Conservation (phyloP, 2,329 filamentous ascomycete genomes). For the Diaporthe citrichinensis region DNA sequence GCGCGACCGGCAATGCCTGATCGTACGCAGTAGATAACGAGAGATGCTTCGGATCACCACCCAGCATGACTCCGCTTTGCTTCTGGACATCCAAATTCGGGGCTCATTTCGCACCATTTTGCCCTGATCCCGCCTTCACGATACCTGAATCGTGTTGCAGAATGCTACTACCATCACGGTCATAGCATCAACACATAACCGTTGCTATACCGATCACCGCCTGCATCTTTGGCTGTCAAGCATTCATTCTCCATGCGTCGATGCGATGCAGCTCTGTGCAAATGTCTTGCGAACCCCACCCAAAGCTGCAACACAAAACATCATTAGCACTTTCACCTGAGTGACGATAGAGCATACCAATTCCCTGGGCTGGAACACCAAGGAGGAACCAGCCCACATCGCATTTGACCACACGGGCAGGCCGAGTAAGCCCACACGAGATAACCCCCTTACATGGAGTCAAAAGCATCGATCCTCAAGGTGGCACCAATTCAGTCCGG, state of each 20-base stretch:
- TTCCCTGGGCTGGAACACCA: not conserved
- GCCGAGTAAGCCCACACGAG: not conserved
- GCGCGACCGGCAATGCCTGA: slow-evolving; percentile 22
- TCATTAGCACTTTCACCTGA: not conserved
- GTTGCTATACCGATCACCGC: not conserved
- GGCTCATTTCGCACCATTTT: slow-evolving; percentile 1
- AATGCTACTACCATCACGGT: not conserved
- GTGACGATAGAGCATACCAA: not conserved
- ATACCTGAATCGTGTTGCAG: slow-evolving; percentile 13
- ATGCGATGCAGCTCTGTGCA: not conserved
- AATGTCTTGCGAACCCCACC: not conserved
- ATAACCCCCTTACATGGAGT: not conserved
- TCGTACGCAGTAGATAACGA: not conserved
- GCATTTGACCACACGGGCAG: not conserved
- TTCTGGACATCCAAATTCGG: not conserved
- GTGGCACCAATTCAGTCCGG: not conserved
- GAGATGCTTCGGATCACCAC: not conserved
- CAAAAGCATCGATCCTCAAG: not conserved
- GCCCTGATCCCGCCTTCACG: not conserved
- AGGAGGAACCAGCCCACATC: not conserved
- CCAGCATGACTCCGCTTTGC: slow-evolving; percentile 2
- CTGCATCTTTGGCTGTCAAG: not conserved
- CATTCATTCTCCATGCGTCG: not conserved
- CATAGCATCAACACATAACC: not conserved
- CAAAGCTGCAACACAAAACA: not conserved